These are phyloP conservation scores for Stevia rebaudiana DNA, from an alignment of 140 eudicot species.

Conservation along the genomic window DNA sequence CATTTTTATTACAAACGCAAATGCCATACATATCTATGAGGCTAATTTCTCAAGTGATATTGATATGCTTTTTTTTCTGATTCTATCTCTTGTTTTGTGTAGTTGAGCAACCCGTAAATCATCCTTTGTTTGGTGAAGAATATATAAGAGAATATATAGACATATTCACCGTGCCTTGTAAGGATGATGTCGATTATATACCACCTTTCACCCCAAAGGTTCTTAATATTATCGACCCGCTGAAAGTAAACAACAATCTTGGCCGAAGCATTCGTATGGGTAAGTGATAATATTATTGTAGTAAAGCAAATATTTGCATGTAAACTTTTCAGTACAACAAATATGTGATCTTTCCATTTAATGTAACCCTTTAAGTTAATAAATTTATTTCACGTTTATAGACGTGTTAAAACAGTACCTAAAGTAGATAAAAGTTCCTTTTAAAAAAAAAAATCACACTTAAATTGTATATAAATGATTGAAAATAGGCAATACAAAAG, in stretches of 20 bases:
- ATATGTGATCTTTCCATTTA: too few species aligned
- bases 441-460: too few species aligned
- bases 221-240: slow-evolving; percentile 73
- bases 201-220: slow-evolving; percentile 40
- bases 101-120: slow-evolving; percentile 52
- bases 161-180: slow-evolving; percentile 52
- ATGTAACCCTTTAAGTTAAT: too few species aligned
- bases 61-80: slow-evolving; percentile 8
- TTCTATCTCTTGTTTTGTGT: slow-evolving; percentile 15
- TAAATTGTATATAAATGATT: too few species aligned
- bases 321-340: too few species aligned
- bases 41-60: not conserved
- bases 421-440: too few species aligned
- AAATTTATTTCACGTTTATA: too few species aligned
- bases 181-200: slow-evolving; percentile 17
- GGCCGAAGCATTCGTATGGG: slow-evolving; percentile 81
- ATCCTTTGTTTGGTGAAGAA: slow-evolving; percentile 42
- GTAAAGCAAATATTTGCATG: too few species aligned
- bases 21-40: not conserved
- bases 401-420: too few species aligned
- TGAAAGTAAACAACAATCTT: slow-evolving; percentile 69
- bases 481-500: not conserved
- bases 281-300: slow-evolving; percentile 16
- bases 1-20: not conserved
- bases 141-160: slow-evolving; percentile 37